Evolutionary conservation across 352 stramenopile genomes (phyloP).

Genomic region (Globisporangium cylindrosporum): DNA sequence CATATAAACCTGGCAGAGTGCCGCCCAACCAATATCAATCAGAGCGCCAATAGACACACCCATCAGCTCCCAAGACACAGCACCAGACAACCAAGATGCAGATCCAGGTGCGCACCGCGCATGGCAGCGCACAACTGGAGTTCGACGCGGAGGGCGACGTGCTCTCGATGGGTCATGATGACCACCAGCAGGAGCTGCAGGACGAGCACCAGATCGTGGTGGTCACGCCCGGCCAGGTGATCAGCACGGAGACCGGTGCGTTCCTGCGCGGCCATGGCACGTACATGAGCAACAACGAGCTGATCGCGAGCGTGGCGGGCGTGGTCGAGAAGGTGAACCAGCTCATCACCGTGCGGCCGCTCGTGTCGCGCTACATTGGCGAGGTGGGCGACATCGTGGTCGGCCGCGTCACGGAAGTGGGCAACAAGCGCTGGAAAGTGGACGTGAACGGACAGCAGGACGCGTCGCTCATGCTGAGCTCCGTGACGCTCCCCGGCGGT

Average conservation of each 20-base stretch:
- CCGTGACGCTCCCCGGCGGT: conserved; percentile 94
- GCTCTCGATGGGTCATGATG: conserved; percentile 10
- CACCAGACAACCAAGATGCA: conserved; percentile 12
- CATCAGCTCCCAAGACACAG: neutral
- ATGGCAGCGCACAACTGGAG: neutral
- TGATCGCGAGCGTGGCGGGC: conserved; percentile 92
- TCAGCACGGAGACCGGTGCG: conserved; percentile 69
- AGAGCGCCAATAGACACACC: conserved; percentile 3
- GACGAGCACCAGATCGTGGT: conserved; percentile 53
- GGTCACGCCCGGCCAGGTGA: conserved; percentile 73
- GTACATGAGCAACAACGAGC: conserved; percentile 88
- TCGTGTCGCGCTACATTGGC: conserved; percentile 89
- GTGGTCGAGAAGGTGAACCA: conserved; percentile 97
- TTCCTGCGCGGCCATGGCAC: conserved; percentile 94
- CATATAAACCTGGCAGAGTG: neutral
- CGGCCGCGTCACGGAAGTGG: conserved; percentile 92
- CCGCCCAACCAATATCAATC: neutral
- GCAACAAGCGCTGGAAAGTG: conserved; percentile 94
- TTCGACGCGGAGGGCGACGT: conserved; percentile 17
- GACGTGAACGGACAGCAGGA: conserved; percentile 88
- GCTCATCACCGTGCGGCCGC: conserved; percentile 92
- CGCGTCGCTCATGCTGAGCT: conserved; percentile 89
- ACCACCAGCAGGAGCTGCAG: conserved; percentile 19
- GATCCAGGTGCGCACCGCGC: conserved; percentile 18
- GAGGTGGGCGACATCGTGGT: conserved; percentile 98